Conservation (phyloP, 2,329 filamentous ascomycete genomes). For the Exophiala sp. region DNA sequence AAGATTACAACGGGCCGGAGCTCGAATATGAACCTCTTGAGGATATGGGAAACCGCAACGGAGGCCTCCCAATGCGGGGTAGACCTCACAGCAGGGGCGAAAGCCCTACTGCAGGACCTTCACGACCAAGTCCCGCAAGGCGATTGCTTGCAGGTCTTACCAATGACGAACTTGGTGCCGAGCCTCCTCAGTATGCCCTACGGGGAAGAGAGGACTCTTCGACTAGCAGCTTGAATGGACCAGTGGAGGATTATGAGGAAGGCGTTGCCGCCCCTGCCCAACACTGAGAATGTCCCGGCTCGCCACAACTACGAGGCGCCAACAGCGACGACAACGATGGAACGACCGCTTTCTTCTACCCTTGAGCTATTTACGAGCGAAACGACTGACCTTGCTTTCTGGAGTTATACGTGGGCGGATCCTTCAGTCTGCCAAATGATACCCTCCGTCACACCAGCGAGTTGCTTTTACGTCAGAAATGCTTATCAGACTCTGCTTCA, state of each 20-base stretch:
- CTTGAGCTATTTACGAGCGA: slow-evolving; percentile 1
- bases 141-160: slow-evolving; percentile 17
- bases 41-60: slow-evolving; percentile 35
- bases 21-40: slow-evolving; percentile 46
- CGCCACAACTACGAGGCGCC: not conserved
- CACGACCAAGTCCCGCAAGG: slow-evolving; percentile 7
- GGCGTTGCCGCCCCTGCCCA: slow-evolving; percentile 10
- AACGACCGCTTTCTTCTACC: not conserved
- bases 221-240: not conserved
- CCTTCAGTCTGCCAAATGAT: not conserved
- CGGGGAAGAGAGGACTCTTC: slow-evolving; percentile 5
- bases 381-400: not conserved
- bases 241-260: slow-evolving; percentile 20
- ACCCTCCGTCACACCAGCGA: slow-evolving; percentile 3
- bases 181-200: slow-evolving; percentile 20
- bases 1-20: slow-evolving; percentile 43
- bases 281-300: not conserved
- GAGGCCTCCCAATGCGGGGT: slow-evolving; percentile 14
- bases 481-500: not conserved
- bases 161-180: slow-evolving; percentile 26
- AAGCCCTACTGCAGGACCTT: slow-evolving; percentile 12
- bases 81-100: slow-evolving; percentile 1
- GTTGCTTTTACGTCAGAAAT: not conserved
- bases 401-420: not conserved
- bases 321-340: not conserved